phyloP scores from a whole-genome alignment of 2,329 filamentous ascomycete genomes.

The Trichoderma semiorbis region DNA sequence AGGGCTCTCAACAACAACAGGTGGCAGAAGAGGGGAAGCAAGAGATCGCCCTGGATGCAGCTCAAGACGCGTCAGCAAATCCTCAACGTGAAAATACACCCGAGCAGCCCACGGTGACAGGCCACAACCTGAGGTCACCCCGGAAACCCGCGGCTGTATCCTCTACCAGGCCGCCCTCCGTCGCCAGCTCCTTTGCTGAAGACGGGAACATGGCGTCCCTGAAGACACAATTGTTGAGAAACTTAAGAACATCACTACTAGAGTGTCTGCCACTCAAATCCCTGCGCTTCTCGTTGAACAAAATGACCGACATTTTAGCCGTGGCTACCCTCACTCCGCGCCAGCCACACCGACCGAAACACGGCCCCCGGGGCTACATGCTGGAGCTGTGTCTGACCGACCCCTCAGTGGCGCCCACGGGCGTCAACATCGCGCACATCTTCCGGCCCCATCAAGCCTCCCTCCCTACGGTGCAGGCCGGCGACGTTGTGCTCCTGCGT shows the following conservation, averaged over 20 bases:
- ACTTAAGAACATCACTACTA: slow-evolving; percentile 47
- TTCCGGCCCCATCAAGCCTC: slow-evolving; percentile 57
- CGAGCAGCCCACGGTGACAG: background rate
- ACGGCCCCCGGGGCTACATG: slow-evolving; percentile 57
- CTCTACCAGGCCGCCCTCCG: slow-evolving; percentile 28
- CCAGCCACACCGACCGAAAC: slow-evolving; percentile 52
- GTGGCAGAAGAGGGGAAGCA: background rate
- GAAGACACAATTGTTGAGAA: slow-evolving; percentile 45
- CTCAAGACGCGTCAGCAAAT: slow-evolving; percentile 12
- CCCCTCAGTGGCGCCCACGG: slow-evolving; percentile 48
- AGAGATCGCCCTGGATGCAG: slow-evolving; percentile 24
- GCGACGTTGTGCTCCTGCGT: slow-evolving; percentile 57
- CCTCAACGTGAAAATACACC: background rate
- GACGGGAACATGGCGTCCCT: slow-evolving; percentile 34
- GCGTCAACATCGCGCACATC: slow-evolving; percentile 53
- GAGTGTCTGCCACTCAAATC: slow-evolving; percentile 52
- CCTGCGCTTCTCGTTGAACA: slow-evolving; percentile 48
- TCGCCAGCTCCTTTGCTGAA: slow-evolving; percentile 24
- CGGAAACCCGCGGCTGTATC: background rate
- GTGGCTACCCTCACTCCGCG: slow-evolving; percentile 51
- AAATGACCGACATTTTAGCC: slow-evolving; percentile 52
- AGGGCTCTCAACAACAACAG: slow-evolving; percentile 22
- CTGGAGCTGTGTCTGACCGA: slow-evolving; percentile 58
- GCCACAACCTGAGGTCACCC: slow-evolving; percentile 6
- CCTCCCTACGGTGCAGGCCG: slow-evolving; percentile 52